Conservation (phyloP, 2,329 filamentous ascomycete species). For the Xylariaceae sp. region DNA sequence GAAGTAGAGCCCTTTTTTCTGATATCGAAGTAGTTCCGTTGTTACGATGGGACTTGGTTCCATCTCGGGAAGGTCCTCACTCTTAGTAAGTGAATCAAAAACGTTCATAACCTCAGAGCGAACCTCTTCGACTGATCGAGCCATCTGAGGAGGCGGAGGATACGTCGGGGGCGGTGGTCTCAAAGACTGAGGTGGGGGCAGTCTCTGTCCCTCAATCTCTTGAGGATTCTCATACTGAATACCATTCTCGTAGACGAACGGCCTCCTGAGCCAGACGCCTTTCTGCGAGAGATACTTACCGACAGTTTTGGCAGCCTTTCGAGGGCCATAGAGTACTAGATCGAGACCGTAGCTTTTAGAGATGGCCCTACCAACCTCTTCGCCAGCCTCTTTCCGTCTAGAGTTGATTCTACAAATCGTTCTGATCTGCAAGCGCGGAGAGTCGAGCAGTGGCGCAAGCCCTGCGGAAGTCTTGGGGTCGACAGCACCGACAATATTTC, state of each 20-base stretch:
- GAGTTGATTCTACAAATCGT: constrained; percentile 74
- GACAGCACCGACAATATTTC: constrained; percentile 76
- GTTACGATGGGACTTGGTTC: constrained; percentile 68
- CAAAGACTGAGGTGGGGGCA: constrained; percentile 43
- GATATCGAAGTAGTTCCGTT: constrained; percentile 79
- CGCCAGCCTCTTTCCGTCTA: constrained; percentile 67
- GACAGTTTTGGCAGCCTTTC: constrained; percentile 68
- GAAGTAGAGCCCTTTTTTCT: constrained; percentile 89
- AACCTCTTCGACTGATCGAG: constrained; percentile 83
- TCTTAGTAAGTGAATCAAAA: constrained; percentile 82
- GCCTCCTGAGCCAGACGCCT: constrained; percentile 72
- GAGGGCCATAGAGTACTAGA: constrained; percentile 80
- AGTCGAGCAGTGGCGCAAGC: constrained; percentile 77
- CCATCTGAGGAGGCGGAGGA: constrained; percentile 41
- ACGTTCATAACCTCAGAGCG: constrained; percentile 83
- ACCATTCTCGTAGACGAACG: constrained; percentile 59
- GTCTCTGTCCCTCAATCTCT: constrained; percentile 54
- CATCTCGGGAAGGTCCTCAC: constrained; percentile 76
- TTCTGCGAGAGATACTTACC: constrained; percentile 71
- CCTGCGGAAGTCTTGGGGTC: constrained; percentile 71
- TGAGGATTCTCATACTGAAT: constrained; percentile 82
- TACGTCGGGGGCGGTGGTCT: constrained; percentile 43
- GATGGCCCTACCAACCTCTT: constrained; percentile 67
- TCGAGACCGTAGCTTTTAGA: constrained; percentile 70
- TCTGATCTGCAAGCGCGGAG: constrained; percentile 66